Evolutionary conservation across 2,329 filamentous ascomycete species (phyloP).

Genomic region (Graphiopsis chlorocephala): DNA sequence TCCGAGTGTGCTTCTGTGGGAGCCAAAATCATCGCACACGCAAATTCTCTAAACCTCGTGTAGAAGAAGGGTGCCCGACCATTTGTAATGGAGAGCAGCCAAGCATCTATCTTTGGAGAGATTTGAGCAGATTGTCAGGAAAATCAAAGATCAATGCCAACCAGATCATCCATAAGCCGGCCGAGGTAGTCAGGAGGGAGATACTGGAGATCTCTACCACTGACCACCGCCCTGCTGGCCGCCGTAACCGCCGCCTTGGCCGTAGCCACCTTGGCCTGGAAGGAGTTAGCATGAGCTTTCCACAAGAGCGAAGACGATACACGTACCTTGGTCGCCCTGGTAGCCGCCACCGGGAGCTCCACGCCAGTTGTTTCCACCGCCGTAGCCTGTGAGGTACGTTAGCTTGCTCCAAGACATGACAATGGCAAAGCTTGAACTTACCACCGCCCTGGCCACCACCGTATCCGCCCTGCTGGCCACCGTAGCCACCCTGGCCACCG

Average conservation of each 20-base stretch:
- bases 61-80: background rate
- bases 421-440: background rate
- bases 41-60: conserved; percentile 15
- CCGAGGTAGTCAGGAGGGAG: background rate
- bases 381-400: conserved; percentile 3
- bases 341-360: conserved; percentile 15
- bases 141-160: background rate
- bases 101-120: conserved; percentile 8
- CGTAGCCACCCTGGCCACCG: conserved; percentile 24
- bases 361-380: conserved; percentile 14
- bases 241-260: conserved; percentile 30
- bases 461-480: conserved; percentile 23
- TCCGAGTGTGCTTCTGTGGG: conserved; percentile 15
- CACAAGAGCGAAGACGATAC: too few species aligned
- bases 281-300: conserved; percentile 18
- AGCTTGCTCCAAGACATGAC: background rate
- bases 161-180: background rate
- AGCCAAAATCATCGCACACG: conserved; percentile 15
- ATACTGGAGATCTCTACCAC: conserved; percentile 9
- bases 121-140: background rate
- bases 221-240: conserved; percentile 27
- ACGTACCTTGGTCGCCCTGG: conserved; percentile 4
- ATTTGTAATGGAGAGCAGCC: background rate
- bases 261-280: conserved; percentile 25
- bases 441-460: conserved; percentile 9